Conservation (phyloP, 805 yeast species). For the Henningerozyma blattae region DNA sequence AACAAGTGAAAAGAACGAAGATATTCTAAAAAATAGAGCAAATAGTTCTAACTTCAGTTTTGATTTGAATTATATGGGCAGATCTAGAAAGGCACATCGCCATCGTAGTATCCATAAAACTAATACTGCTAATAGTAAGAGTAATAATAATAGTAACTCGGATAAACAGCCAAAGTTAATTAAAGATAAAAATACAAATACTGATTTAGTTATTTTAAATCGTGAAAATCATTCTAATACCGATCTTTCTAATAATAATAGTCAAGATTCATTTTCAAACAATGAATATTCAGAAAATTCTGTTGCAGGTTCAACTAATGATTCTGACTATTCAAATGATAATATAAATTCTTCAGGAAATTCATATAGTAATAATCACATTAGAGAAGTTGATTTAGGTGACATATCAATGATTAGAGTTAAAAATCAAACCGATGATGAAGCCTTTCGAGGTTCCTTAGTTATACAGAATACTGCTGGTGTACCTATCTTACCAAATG, state of each 20-base stretch:
- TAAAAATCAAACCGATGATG: slow-evolving; percentile 35
- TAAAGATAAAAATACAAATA: slow-evolving; percentile 1
- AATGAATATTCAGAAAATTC: slow-evolving; percentile 1
- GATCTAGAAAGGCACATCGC: no score
- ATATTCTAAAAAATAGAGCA: slow-evolving; percentile 31
- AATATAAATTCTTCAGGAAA: slow-evolving; percentile 3
- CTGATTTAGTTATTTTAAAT: slow-evolving; percentile 1
- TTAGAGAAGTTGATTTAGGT: slow-evolving; percentile 59
- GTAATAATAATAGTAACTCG: background rate
- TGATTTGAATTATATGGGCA: slow-evolving; percentile 26
- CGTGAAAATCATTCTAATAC: slow-evolving; percentile 1
- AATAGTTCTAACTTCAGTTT: slow-evolving; percentile 31
- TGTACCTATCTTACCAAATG: slow-evolving; percentile 28
- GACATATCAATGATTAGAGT: slow-evolving; percentile 54
- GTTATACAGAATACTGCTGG: slow-evolving; percentile 29
- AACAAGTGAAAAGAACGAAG: slow-evolving; percentile 39
- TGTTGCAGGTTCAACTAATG: background rate
- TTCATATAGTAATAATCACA: background rate
- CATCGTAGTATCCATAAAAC: background rate
- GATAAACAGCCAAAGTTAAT: no score
- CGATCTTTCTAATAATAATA: background rate
- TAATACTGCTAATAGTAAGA: no score
- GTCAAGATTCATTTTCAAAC: background rate
- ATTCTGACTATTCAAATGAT: slow-evolving; percentile 1
- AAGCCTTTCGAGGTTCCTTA: slow-evolving; percentile 30